These are phyloP conservation scores for Phaeoacremonium minimum DNA, from an alignment of 2,329 filamentous ascomycete species.

Conservation along the genomic window DNA sequence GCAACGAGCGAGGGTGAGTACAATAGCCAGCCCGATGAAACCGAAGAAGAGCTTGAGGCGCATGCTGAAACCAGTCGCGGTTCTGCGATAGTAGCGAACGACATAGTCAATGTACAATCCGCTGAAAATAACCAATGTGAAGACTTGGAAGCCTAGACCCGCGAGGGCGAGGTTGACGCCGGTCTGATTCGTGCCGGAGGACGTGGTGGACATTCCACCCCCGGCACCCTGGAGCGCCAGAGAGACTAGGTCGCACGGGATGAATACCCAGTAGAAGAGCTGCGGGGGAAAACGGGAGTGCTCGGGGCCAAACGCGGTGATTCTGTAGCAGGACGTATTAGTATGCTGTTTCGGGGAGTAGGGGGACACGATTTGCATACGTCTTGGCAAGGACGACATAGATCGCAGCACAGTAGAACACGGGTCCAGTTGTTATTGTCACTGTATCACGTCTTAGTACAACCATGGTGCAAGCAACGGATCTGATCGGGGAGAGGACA, in stretches of 20 bases:
- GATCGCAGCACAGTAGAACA: slow-evolving; percentile 59
- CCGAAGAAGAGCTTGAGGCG: slow-evolving; percentile 44
- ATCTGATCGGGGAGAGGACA: too few relatives aligned
- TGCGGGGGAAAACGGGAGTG: slow-evolving; percentile 35
- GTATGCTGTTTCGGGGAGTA: background rate
- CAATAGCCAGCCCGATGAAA: slow-evolving; percentile 47
- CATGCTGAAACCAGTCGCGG: background rate
- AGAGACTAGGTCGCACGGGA: slow-evolving; percentile 49
- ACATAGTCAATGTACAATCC: slow-evolving; percentile 44
- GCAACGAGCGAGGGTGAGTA: slow-evolving; percentile 57
- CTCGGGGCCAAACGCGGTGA: slow-evolving; percentile 30
- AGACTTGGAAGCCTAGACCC: slow-evolving; percentile 55
- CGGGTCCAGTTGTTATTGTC: slow-evolving; percentile 52
- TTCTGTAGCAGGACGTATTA: slow-evolving; percentile 16
- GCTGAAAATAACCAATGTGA: slow-evolving; percentile 48
- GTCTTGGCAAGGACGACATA: slow-evolving; percentile 56
- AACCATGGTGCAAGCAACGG: too few relatives aligned
- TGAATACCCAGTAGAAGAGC: slow-evolving; percentile 39
- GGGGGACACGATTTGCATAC: slow-evolving; percentile 11
- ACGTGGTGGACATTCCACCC: slow-evolving; percentile 43
- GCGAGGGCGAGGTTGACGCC: slow-evolving; percentile 46
- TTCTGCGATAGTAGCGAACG: slow-evolving; percentile 30
- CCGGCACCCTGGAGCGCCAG: slow-evolving; percentile 52
- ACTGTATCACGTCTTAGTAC: too few relatives aligned
- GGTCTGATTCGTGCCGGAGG: slow-evolving; percentile 36